Percentiles rank a stretch among this genome's conserved stretches.
Evolutionary conservation across 306 rosid genomes (phyloP).

Genomic region (Cyclanthera cordifolia): DNA sequence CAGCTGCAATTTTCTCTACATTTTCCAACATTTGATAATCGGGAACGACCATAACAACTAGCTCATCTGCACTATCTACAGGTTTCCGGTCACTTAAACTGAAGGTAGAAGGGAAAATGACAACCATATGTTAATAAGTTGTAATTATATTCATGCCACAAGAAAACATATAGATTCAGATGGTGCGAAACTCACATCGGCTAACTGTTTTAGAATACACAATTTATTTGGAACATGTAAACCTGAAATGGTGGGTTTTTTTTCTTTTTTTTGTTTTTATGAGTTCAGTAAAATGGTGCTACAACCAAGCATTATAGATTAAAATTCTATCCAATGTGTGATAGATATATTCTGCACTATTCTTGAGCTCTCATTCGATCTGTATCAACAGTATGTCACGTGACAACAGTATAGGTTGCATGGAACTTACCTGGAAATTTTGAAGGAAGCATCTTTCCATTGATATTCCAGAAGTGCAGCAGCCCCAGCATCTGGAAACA

Average conservation of each 20-base stretch:
- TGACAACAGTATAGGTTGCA: background rate
- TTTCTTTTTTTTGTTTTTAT: too few species aligned
- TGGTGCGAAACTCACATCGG: background rate
- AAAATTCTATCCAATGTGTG: background rate
- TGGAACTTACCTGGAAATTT: constrained; percentile 65
- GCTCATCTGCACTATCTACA: constrained; percentile 66
- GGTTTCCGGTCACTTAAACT: constrained; percentile 92
- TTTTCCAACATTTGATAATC: constrained; percentile 89
- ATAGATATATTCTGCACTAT: background rate
- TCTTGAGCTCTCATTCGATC: too few species aligned
- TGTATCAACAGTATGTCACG: background rate
- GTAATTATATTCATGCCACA: background rate
- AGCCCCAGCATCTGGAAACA: constrained; percentile 97
- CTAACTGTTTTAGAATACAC: background rate
- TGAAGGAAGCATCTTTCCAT: constrained; percentile 76
- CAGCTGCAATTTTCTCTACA: constrained; percentile 74
- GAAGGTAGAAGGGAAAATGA: constrained; percentile 23
- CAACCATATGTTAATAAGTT: background rate
- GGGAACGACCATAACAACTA: constrained; percentile 91
- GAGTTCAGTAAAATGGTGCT: background rate
- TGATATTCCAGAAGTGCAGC: constrained; percentile 76
- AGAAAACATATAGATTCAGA: background rate
- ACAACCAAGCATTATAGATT: background rate
- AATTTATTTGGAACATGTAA: background rate
- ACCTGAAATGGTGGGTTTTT: too few species aligned